Evolutionary conservation across 208 protist genomes (phyloP).

Genomic region (Acanthamoeba castellanii): DNA sequence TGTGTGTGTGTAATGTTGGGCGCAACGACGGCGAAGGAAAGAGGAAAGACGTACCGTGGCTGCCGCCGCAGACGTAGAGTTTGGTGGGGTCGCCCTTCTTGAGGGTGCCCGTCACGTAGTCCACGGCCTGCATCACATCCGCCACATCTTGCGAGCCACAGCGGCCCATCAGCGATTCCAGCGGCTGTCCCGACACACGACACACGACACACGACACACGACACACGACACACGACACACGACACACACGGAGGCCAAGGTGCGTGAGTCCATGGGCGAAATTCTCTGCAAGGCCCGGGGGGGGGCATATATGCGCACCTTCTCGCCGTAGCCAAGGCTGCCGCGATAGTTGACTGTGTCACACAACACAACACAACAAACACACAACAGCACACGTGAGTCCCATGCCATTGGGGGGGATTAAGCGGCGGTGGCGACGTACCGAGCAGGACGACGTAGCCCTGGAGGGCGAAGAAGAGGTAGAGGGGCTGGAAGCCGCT

Average conservation of each 20-base stretch:
- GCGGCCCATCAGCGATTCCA: conserved; percentile 17
- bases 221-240: background rate
- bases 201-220: background rate
- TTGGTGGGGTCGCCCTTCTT: background rate
- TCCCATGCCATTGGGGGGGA: too few relatives aligned
- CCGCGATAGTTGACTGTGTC: conserved; percentile 24
- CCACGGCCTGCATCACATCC: conserved; percentile 12
- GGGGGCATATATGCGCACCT: background rate
- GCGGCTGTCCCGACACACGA: background rate
- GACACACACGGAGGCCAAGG: too few relatives aligned
- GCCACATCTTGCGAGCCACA: conserved; percentile 20
- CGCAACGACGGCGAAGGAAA: background rate
- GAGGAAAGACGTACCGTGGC: background rate
- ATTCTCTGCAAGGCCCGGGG: background rate
- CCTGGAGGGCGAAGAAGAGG: conserved; percentile 42
- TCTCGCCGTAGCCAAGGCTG: conserved; percentile 31
- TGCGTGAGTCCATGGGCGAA: background rate
- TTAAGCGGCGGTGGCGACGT: background rate
- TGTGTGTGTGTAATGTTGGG: too few relatives aligned
- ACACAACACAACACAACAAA: background rate
- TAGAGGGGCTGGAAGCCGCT: conserved; percentile 33
- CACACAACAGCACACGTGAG: background rate
- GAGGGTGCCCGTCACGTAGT: conserved; percentile 19
- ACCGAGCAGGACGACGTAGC: conserved; percentile 37
- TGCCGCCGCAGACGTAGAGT: conserved; percentile 33